Conservation (phyloP, 257 asterid genomes). For the Ophiorrhiza pumila region DNA sequence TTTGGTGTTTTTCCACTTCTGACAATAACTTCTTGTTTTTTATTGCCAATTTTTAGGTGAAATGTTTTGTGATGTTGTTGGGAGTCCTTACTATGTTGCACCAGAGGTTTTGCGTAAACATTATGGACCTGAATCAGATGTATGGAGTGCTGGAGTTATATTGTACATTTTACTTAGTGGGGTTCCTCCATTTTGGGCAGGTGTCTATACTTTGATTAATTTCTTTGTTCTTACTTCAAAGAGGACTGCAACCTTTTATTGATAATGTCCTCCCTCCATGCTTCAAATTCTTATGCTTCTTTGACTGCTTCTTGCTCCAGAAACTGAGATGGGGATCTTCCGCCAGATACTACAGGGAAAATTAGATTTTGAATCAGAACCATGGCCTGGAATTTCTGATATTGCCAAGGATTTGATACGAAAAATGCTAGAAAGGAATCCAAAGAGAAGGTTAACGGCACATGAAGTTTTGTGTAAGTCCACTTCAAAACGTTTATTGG, state of each 20-base stretch:
- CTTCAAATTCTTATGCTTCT: slow-evolving; percentile 22
- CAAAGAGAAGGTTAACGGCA: slow-evolving; percentile 76
- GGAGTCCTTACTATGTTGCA: slow-evolving; percentile 95
- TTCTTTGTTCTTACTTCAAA: slow-evolving; percentile 5
- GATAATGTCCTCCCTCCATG: background rate
- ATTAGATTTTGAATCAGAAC: slow-evolving; percentile 83
- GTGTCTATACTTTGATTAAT: slow-evolving; percentile 32
- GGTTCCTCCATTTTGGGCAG: slow-evolving; percentile 96
- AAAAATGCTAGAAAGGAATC: slow-evolving; percentile 82
- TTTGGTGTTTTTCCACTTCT: background rate
- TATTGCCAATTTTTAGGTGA: slow-evolving; percentile 49
- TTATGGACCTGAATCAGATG: slow-evolving; percentile 93
- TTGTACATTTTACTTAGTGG: slow-evolving; percentile 91
- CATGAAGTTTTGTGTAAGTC: slow-evolving; percentile 88
- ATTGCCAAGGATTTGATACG: slow-evolving; percentile 78
- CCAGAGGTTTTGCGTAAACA: slow-evolving; percentile 89
- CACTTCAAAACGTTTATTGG: background rate
- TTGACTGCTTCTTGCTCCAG: slow-evolving; percentile 42
- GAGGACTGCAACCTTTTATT: background rate
- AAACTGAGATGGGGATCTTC: slow-evolving; percentile 96
- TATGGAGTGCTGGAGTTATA: slow-evolving; percentile 97
- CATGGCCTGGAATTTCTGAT: slow-evolving; percentile 88
- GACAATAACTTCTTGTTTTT: slow-evolving; percentile 14
- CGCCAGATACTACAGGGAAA: slow-evolving; percentile 77
- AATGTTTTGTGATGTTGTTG: slow-evolving; percentile 79